Evolutionary conservation across 192 early-diverging fungal species (phyloP).

Genomic region (Chytriomyces sp.): DNA sequence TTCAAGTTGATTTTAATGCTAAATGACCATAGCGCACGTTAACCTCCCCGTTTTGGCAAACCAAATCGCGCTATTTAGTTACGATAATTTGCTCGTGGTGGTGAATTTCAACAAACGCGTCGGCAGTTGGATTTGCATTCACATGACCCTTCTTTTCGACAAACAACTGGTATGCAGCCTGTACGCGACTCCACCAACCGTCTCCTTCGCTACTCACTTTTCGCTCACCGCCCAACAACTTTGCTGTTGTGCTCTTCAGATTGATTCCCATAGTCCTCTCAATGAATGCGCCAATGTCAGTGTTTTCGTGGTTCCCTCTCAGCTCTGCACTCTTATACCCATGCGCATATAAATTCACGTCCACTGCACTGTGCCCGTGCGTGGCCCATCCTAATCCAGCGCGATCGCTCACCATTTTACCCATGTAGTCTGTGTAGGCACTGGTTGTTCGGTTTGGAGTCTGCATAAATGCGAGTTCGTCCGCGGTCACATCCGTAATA

Average conservation of each 20-base stretch:
- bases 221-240: constrained; percentile 38
- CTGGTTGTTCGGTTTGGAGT: constrained; percentile 40
- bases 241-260: constrained; percentile 62
- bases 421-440: constrained; percentile 56
- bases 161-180: not conserved
- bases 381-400: constrained; percentile 73
- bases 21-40: not conserved
- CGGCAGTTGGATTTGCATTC: not conserved
- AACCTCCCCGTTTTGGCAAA: not conserved
- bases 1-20: too few species aligned
- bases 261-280: constrained; percentile 63
- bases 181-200: constrained; percentile 17
- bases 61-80: not conserved
- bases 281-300: constrained; percentile 80
- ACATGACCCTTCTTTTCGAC: not conserved
- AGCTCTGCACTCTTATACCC: constrained; percentile 66
- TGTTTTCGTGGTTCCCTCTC: constrained; percentile 87
- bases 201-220: not conserved
- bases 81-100: not conserved
- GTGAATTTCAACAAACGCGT: not conserved
- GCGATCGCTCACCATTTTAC: constrained; percentile 43
- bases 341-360: constrained; percentile 93
- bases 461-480: constrained; percentile 50
- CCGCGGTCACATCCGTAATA: constrained; percentile 65
- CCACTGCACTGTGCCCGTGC: constrained; percentile 91